A percentile compares a stretch with the other conserved stretches of the same genome.
These are phyloP conservation scores for Chenopodium quinoa DNA, from an alignment of 148 eudicot species.

Conservation along the genomic window DNA sequence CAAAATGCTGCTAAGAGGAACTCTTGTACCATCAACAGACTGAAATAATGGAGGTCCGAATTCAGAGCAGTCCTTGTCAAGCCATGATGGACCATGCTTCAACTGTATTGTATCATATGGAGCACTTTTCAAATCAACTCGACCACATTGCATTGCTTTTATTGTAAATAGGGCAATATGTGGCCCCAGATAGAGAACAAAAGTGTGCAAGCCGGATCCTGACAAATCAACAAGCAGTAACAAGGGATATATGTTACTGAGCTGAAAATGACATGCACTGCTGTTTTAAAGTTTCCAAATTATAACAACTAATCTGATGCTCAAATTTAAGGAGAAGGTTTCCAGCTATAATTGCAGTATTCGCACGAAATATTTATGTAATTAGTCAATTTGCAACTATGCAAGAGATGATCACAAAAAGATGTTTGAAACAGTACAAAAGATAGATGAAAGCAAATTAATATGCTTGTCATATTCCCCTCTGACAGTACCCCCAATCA, in stretches of 20 bases:
- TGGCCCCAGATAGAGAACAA: constrained; percentile 95
- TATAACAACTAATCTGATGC: not conserved
- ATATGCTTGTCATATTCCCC: not conserved
- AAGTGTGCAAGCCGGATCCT: constrained; percentile 99
- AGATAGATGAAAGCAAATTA: not conserved
- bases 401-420: not conserved
- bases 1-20: constrained; percentile 87
- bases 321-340: not conserved
- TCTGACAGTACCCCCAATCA: not conserved
- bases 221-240: constrained; percentile 22
- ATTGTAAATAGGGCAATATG: constrained; percentile 93
- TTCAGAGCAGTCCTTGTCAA: constrained; percentile 79
- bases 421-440: not conserved
- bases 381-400: not conserved
- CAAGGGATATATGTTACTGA: not conserved
- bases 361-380: not conserved
- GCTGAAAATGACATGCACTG: not conserved
- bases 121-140: constrained; percentile 92
- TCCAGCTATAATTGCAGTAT: not conserved
- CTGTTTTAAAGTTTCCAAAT: not conserved
- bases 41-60: constrained; percentile 76
- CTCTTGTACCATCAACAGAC: constrained; percentile 47
- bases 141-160: constrained; percentile 92
- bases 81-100: constrained; percentile 87
- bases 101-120: constrained; percentile 94